Evolutionary conservation across 2,329 filamentous ascomycete species (phyloP).

Genomic region (Penicillium sp.): DNA sequence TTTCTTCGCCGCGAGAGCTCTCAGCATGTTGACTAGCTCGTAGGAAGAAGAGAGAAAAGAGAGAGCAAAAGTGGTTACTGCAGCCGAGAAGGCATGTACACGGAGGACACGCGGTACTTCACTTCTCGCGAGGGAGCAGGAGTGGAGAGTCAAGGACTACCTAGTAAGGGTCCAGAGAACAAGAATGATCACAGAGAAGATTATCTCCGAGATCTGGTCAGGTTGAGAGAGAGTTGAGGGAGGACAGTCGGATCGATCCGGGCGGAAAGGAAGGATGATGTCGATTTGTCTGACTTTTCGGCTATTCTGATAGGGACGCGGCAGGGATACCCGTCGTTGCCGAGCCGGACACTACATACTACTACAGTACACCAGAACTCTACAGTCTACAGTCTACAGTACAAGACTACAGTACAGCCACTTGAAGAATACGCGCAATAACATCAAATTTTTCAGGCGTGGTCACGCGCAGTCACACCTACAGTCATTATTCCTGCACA

Average conservation of each 20-base stretch:
- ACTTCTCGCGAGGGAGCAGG: conserved; percentile 5
- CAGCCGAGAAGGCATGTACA: not conserved
- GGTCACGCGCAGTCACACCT: no score
- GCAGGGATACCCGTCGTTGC: not conserved
- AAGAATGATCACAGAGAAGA: not conserved
- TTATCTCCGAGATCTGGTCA: no score
- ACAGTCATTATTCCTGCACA: no score
- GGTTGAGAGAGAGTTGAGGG: not conserved
- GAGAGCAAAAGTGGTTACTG: not conserved
- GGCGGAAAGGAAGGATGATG: not conserved
- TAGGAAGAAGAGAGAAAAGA: not conserved
- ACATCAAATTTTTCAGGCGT: no score
- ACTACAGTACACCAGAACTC: no score
- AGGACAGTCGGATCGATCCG: conserved; percentile 2
- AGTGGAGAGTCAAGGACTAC: conserved; percentile 1
- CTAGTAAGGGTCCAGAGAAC: not conserved
- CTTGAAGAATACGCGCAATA: no score
- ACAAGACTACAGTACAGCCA: no score
- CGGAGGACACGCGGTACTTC: not conserved
- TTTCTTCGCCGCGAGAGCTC: conserved; percentile 35
- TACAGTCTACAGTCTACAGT: no score
- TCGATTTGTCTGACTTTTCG: conserved; percentile 1
- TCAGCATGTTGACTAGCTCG: conserved; percentile 29
- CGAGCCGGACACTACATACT: conserved; percentile 2
- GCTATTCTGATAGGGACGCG: not conserved